Conservation (phyloP, 371 early-diverging fungal species). For the Catenaria anguillulae region DNA sequence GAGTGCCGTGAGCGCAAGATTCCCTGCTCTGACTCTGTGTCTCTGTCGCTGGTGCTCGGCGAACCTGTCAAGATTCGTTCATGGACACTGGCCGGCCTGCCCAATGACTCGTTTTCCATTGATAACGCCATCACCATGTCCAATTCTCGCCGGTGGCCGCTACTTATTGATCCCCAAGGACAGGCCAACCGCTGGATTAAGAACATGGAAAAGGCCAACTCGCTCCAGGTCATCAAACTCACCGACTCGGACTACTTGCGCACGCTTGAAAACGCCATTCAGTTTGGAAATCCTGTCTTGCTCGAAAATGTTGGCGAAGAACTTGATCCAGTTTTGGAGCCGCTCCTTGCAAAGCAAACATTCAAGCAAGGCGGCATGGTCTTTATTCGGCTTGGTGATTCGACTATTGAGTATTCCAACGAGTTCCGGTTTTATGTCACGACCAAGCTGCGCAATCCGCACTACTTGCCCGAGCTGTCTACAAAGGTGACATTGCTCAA, state of each 20-base stretch:
- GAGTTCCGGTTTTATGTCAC: conserved; percentile 43
- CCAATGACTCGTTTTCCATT: conserved; percentile 30
- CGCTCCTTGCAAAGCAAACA: conserved; percentile 31
- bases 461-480: conserved; percentile 37
- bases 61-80: conserved; percentile 17
- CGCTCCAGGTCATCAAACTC: conserved; percentile 34
- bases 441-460: conserved; percentile 41
- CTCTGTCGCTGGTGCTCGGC: conserved; percentile 31
- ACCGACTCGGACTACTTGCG: conserved; percentile 38
- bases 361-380: conserved; percentile 35
- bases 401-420: conserved; percentile 35
- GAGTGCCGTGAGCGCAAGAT: conserved; percentile 25
- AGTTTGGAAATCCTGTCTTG: conserved; percentile 40
- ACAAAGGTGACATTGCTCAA: conserved; percentile 39
- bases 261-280: conserved; percentile 39
- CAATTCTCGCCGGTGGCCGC: conserved; percentile 37
- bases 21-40: conserved; percentile 31
- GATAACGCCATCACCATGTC: conserved; percentile 41
- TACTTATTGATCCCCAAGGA: conserved; percentile 43
- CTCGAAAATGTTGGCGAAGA: conserved; percentile 38
- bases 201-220: conserved; percentile 37
- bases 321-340: conserved; percentile 39
- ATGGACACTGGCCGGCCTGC: conserved; percentile 34
- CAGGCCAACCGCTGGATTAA: conserved; percentile 47
- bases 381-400: conserved; percentile 39